These are phyloP conservation scores for Backusella psychrophila DNA, from an alignment of 192 early-diverging fungal genomes.

Conservation along the genomic window DNA sequence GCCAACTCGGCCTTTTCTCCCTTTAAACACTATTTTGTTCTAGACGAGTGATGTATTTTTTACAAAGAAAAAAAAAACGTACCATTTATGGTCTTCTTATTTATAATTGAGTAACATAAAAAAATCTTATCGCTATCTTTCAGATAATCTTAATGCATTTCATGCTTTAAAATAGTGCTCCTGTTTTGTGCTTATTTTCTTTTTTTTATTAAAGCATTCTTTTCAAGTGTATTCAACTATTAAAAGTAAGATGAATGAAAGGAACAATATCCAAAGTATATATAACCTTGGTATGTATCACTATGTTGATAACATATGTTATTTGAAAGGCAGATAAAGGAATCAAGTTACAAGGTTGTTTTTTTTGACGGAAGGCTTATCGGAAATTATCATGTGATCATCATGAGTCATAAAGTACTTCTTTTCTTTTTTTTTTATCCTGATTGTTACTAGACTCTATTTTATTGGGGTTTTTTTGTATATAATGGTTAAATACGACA, in stretches of 20 bases:
- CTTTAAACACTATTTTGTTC: not conserved
- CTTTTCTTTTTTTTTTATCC: not conserved
- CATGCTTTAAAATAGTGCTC: not conserved
- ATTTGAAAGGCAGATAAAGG: not conserved
- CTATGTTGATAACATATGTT: not conserved
- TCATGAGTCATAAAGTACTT: not conserved
- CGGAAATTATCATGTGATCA: not conserved
- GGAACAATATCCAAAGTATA: not conserved
- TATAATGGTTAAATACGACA: not conserved
- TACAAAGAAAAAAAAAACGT: not conserved
- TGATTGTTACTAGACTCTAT: not conserved
- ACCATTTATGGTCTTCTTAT: not conserved
- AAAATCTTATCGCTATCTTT: constrained; percentile 2
- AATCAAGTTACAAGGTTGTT: not conserved
- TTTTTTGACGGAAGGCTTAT: not conserved
- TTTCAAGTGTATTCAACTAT: not conserved
- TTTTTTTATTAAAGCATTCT: not conserved
- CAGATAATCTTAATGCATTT: not conserved
- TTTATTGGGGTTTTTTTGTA: not conserved
- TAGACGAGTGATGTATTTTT: not conserved
- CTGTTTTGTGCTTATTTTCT: not conserved
- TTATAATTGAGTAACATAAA: constrained; percentile 2
- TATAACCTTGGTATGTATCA: not conserved
- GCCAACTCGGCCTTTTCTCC: not conserved
- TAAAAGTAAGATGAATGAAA: not conserved